Evolutionary conservation across 805 yeast species (phyloP).

Genomic region (Ogataea neopini): DNA sequence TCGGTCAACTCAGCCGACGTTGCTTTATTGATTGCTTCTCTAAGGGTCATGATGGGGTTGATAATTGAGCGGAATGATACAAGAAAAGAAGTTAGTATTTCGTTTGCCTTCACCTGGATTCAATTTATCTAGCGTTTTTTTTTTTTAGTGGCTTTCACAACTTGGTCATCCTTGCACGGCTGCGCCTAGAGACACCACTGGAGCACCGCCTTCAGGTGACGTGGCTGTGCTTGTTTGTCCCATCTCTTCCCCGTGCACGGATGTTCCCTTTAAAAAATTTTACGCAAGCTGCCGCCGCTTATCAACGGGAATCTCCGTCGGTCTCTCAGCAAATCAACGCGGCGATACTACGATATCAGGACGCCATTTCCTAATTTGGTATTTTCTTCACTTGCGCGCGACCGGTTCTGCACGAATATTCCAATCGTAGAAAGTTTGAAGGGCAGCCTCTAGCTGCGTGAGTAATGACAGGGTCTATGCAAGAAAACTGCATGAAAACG

Average conservation of each 20-base stretch:
- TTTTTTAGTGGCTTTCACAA: neutral
- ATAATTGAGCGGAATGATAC: too few relatives aligned
- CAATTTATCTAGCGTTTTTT: neutral
- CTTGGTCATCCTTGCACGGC: constrained; percentile 1
- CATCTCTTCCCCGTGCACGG: too few relatives aligned
- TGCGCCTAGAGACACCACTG: too few relatives aligned
- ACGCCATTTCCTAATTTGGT: neutral
- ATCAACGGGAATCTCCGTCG: constrained; percentile 4
- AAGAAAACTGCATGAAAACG: too few relatives aligned
- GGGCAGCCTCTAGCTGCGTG: neutral
- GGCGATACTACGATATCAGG: neutral
- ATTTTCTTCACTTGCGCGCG: neutral
- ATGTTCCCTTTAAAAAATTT: neutral
- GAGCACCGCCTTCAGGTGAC: too few relatives aligned
- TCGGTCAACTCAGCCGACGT: constrained; percentile 62
- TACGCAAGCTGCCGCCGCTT: neutral
- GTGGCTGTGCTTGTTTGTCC: too few relatives aligned
- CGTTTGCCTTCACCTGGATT: neutral
- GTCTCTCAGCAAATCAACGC: neutral
- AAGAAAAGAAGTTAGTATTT: too few relatives aligned
- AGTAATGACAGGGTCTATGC: neutral
- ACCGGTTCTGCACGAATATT: neutral
- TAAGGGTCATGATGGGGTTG: constrained; percentile 17
- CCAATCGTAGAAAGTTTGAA: neutral
- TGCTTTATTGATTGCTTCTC: constrained; percentile 43